Percentiles rank a stretch among this genome's conserved stretches.
phyloP scores from a whole-genome alignment of 2,329 filamentous ascomycete genomes.

The Cladobotryum mycophilum region DNA sequence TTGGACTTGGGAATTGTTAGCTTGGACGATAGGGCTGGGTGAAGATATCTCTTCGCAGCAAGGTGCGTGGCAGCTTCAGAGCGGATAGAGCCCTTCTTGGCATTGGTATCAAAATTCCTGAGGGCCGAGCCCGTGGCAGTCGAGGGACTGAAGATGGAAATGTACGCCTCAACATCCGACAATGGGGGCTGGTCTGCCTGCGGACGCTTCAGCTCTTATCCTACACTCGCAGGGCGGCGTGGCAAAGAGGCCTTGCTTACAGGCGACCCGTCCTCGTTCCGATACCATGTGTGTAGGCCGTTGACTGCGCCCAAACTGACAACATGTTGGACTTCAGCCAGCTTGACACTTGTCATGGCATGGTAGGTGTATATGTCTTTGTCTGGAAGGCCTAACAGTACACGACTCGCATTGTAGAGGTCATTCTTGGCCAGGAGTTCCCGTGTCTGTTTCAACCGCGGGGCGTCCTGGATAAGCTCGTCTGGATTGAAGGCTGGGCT shows the following conservation, averaged over 20 bases:
- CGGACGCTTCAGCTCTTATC: slow-evolving; percentile 11
- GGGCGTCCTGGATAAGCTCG: slow-evolving; percentile 32
- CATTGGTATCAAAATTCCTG: slow-evolving; percentile 57
- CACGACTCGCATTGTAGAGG: slow-evolving; percentile 37
- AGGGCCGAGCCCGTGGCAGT: slow-evolving; percentile 56
- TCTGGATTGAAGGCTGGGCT: slow-evolving; percentile 38
- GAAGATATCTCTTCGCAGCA: slow-evolving; percentile 43
- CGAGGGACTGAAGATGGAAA: slow-evolving; percentile 56
- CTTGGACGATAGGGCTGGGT: slow-evolving; percentile 32
- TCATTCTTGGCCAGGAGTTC: slow-evolving; percentile 38
- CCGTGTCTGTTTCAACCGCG: slow-evolving; percentile 30
- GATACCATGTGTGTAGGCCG: slow-evolving; percentile 46
- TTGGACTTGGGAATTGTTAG: slow-evolving; percentile 42
- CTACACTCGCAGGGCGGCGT: neutral
- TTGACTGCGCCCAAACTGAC: slow-evolving; percentile 39
- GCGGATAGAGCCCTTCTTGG: slow-evolving; percentile 56
- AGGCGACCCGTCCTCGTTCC: slow-evolving; percentile 27
- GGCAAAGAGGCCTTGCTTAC: slow-evolving; percentile 20
- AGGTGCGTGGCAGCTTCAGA: slow-evolving; percentile 51
- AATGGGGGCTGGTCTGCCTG: slow-evolving; percentile 43
- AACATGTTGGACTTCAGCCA: slow-evolving; percentile 43
- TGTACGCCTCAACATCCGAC: slow-evolving; percentile 60
- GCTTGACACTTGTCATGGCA: slow-evolving; percentile 43
- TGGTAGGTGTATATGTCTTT: slow-evolving; percentile 45
- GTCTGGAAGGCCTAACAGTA: slow-evolving; percentile 38